Percentiles rank a stretch among this genome's conserved stretches.
phyloP scores from a whole-genome alignment of 2,329 filamentous ascomycete genomes.

The Mariannaea elegans region DNA sequence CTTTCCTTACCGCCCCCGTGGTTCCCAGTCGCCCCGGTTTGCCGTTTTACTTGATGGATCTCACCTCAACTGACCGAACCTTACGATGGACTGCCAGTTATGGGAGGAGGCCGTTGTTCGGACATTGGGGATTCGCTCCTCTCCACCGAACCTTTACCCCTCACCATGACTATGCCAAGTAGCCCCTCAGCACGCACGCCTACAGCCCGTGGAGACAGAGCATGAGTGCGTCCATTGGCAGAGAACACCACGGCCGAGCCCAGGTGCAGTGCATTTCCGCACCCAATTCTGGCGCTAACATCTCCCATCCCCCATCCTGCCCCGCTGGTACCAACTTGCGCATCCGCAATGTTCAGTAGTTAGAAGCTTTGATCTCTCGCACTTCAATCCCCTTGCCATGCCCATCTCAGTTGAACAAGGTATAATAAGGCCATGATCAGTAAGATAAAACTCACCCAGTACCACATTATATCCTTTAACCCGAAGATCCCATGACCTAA shows the following conservation, averaged over 20 bases:
- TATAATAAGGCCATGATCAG: constrained; percentile 3
- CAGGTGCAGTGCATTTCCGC: no score
- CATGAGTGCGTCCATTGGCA: no score
- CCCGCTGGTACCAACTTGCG: background rate
- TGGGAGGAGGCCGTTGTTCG: background rate
- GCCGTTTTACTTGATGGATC: background rate
- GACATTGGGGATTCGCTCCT: background rate
- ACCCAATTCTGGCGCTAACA: background rate
- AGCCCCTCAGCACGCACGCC: no score
- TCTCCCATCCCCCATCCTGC: background rate
- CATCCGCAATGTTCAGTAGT: no score
- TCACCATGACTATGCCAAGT: no score
- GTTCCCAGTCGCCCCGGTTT: constrained; percentile 22
- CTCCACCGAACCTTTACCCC: background rate
- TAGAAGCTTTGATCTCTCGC: background rate
- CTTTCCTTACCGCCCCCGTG: constrained; percentile 11
- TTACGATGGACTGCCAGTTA: constrained; percentile 24
- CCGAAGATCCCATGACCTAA: background rate
- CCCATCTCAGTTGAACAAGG: background rate
- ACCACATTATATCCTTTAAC: background rate
- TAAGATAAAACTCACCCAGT: background rate
- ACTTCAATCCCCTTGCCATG: background rate
- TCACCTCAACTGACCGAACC: constrained; percentile 20
- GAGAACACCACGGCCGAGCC: no score
- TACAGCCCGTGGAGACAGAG: no score